These are phyloP conservation scores for Euphorbia tirucalli DNA, from an alignment of 345 rosid species.

Conservation along the genomic window DNA sequence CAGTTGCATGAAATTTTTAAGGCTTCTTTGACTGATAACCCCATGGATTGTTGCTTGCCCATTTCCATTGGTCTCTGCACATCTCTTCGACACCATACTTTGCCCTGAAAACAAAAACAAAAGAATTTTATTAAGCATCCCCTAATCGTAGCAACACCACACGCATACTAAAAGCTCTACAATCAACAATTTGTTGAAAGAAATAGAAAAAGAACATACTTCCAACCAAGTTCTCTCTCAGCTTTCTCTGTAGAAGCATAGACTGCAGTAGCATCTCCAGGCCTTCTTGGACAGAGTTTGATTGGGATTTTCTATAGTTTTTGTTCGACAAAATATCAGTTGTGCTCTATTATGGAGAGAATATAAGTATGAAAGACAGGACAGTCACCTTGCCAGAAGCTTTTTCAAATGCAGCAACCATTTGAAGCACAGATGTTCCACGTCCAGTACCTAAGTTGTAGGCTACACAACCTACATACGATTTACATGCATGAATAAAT, in stretches of 20 bases:
- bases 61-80: conserved; percentile 97
- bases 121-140: neutral
- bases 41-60: conserved; percentile 85
- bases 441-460: conserved; percentile 87
- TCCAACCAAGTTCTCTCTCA: conserved; percentile 85
- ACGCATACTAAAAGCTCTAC: too few relatives aligned
- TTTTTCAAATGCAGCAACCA: conserved; percentile 92
- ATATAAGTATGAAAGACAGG: neutral
- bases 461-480: conserved; percentile 64
- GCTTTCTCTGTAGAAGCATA: conserved; percentile 79
- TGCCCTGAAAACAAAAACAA: conserved; percentile 51
- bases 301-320: conserved; percentile 71
- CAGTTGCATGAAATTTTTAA: conserved; percentile 16
- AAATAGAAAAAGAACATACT: conserved; percentile 43
- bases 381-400: conserved; percentile 77
- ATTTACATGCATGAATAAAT: neutral
- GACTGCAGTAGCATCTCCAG: conserved; percentile 91
- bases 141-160: too few relatives aligned
- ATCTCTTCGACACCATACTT: conserved; percentile 83
- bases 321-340: conserved; percentile 5
- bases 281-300: conserved; percentile 77
- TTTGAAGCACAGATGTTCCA: conserved; percentile 88
- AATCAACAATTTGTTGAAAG: neutral
- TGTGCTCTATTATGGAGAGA: neutral
- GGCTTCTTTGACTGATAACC: conserved; percentile 72